A percentile compares a stretch with the other conserved stretches of the same genome.
phyloP scores from a whole-genome alignment of 129 eudicot genomes.

The Saussurea involucrata region DNA sequence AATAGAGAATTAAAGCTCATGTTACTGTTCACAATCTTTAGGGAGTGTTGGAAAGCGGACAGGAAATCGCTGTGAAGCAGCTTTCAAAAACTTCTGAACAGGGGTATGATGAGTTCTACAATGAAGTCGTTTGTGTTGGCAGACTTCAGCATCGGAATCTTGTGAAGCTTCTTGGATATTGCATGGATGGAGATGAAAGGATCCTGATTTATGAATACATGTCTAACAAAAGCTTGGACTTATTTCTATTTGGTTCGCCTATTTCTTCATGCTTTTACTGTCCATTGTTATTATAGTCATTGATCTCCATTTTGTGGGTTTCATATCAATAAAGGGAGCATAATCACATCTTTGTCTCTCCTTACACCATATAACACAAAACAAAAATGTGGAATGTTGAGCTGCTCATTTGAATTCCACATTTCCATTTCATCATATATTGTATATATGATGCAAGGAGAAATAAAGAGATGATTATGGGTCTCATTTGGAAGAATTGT shows the following conservation, averaged over 20 bases:
- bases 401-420: not conserved
- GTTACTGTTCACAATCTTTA: not conserved
- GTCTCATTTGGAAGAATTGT: not conserved
- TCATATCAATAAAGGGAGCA: not conserved
- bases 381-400: not conserved
- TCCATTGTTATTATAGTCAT: no score
- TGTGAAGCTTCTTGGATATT: constrained; percentile 37
- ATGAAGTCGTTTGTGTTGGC: constrained; percentile 37
- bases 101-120: constrained; percentile 40
- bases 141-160: constrained; percentile 46
- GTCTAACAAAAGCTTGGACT: constrained; percentile 44
- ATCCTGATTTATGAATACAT: constrained; percentile 45
- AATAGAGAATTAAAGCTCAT: not conserved
- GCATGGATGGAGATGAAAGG: constrained; percentile 32
- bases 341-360: not conserved
- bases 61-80: constrained; percentile 40
- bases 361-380: not conserved
- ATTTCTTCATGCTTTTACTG: not conserved
- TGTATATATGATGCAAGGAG: not conserved
- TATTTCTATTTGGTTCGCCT: constrained; percentile 29
- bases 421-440: not conserved
- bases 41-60: constrained; percentile 22
- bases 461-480: not conserved
- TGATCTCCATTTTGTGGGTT: not conserved
- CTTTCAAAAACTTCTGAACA: constrained; percentile 39